phyloP scores from a whole-genome alignment of 2,329 filamentous ascomycete genomes.

The Hirsutella rhossiliensis region DNA sequence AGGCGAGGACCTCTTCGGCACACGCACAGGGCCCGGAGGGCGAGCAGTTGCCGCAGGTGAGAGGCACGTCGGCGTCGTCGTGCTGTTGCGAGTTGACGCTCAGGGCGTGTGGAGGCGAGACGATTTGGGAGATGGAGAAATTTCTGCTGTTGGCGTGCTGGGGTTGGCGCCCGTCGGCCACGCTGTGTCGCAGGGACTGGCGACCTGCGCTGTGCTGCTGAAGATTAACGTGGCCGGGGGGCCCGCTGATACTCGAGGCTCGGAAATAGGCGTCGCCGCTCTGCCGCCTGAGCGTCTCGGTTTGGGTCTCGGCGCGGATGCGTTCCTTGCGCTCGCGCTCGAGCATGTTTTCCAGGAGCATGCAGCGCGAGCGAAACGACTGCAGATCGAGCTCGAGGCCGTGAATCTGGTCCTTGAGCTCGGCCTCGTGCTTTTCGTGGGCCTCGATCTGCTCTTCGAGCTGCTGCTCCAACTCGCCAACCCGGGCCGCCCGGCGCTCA shows the following conservation, averaged over 20 bases:
- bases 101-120: slow-evolving; percentile 37
- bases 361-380: slow-evolving; percentile 49
- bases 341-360: slow-evolving; percentile 50
- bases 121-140: slow-evolving; percentile 45
- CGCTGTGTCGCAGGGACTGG: slow-evolving; percentile 14
- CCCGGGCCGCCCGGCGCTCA: slow-evolving; percentile 72
- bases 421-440: slow-evolving; percentile 44
- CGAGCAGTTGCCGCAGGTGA: slow-evolving; percentile 45
- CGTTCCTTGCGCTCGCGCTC: slow-evolving; percentile 43
- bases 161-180: slow-evolving; percentile 12
- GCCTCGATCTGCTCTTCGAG: slow-evolving; percentile 48
- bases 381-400: slow-evolving; percentile 54
- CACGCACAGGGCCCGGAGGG: slow-evolving; percentile 43
- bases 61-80: slow-evolving; percentile 17
- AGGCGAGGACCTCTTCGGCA: slow-evolving; percentile 44
- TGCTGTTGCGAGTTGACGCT: slow-evolving; percentile 15
- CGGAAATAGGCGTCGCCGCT: slow-evolving; percentile 16
- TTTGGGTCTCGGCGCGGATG: slow-evolving; percentile 28
- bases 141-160: slow-evolving; percentile 20
- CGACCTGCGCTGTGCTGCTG: slow-evolving; percentile 15
- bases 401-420: slow-evolving; percentile 43
- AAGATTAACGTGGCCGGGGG: slow-evolving; percentile 13
- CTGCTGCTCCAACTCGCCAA: slow-evolving; percentile 62
- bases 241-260: slow-evolving; percentile 13
- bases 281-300: slow-evolving; percentile 20